These are phyloP conservation scores for Cryomyces minteri DNA, from an alignment of 495 filamentous ascomycete species.

Conservation along the genomic window DNA sequence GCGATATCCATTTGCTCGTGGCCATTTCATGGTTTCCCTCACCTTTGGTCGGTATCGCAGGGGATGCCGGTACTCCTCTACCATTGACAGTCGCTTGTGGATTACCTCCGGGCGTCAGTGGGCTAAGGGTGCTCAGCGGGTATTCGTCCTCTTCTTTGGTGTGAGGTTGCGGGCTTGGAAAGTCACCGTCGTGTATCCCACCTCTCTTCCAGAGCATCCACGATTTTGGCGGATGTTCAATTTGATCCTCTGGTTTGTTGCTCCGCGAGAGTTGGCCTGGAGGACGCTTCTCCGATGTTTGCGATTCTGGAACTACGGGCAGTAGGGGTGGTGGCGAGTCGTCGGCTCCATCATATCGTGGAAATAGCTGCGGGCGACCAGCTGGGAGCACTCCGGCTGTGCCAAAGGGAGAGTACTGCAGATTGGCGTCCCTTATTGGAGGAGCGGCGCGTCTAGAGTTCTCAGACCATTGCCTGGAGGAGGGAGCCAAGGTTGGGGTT, in stretches of 20 bases:
- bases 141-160: constrained; percentile 25
- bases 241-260: not conserved
- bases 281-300: not conserved
- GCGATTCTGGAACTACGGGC: no score
- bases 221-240: not conserved
- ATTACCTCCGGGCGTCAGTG: not conserved
- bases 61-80: not conserved
- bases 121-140: constrained; percentile 10
- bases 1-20: constrained; percentile 2
- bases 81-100: not conserved
- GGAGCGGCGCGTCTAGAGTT: no score
- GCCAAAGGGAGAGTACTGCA: no score
- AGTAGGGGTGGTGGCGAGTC: no score
- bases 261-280: not conserved
- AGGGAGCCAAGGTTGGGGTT: no score
- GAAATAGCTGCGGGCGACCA: no score
- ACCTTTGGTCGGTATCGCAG: not conserved
- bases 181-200: constrained; percentile 3
- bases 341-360: no score
- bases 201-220: constrained; percentile 14
- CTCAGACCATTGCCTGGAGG: no score
- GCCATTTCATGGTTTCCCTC: not conserved
- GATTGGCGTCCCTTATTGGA: no score
- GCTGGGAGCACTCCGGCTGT: no score
- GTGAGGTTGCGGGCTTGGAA: constrained; percentile 27